Conservation (phyloP, 1,284 basidiomycete species). For the Microbotryomycetes sp. region DNA sequence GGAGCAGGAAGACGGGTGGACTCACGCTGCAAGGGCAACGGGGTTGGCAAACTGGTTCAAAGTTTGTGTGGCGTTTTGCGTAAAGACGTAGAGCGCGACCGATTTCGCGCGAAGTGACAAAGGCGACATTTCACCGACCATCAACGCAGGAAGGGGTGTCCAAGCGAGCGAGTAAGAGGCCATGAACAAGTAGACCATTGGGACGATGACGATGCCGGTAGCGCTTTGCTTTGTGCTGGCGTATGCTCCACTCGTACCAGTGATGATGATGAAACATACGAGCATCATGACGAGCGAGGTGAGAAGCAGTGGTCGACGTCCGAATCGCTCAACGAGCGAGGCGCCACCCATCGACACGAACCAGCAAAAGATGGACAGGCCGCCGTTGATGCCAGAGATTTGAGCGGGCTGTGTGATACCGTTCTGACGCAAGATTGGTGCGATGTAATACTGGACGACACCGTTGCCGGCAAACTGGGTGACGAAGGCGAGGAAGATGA, state of each 20-base stretch:
- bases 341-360: constrained; percentile 50
- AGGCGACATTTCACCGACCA: neutral
- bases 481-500: constrained; percentile 52
- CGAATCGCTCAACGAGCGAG: constrained; percentile 48
- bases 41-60: constrained; percentile 79
- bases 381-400: constrained; percentile 57
- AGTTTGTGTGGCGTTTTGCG: constrained; percentile 57
- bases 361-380: constrained; percentile 54
- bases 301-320: constrained; percentile 58
- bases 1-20: too few relatives aligned
- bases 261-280: constrained; percentile 55
- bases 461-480: constrained; percentile 66
- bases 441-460: constrained; percentile 45
- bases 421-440: constrained; percentile 18
- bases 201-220: constrained; percentile 57
- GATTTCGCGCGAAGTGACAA: constrained; percentile 61
- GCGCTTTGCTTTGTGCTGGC: constrained; percentile 41
- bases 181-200: constrained; percentile 68
- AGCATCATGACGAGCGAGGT: constrained; percentile 59
- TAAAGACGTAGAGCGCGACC: constrained; percentile 54
- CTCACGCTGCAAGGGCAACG: constrained; percentile 52
- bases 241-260: constrained; percentile 48
- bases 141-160: constrained; percentile 53
- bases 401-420: constrained; percentile 39
- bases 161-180: constrained; percentile 51